Conservation (phyloP, 2,329 filamentous ascomycete species). For the Pestalotiopsis sp. region DNA sequence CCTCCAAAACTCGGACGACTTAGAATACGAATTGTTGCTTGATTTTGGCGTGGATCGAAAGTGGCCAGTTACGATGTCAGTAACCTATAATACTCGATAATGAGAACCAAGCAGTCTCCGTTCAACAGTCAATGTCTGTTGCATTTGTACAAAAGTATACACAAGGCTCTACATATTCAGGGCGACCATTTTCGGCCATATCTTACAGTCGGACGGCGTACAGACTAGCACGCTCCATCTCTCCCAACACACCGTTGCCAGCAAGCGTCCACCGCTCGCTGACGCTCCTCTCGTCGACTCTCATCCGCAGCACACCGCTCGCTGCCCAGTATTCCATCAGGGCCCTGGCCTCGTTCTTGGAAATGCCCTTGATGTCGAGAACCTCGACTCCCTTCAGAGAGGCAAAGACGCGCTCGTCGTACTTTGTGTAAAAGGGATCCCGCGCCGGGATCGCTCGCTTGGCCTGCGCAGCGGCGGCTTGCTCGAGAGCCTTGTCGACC, state of each 20-base stretch:
- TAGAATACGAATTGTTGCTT: too few species aligned
- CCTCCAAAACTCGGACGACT: too few species aligned
- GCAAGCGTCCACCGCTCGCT: conserved; percentile 82
- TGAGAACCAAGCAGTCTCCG: background rate
- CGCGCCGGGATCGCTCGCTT: conserved; percentile 34
- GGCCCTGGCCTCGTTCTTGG: conserved; percentile 70
- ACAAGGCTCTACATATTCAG: background rate
- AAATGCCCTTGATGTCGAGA: conserved; percentile 65
- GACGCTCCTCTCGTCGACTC: conserved; percentile 70
- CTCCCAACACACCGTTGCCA: conserved; percentile 76
- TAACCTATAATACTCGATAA: too few species aligned
- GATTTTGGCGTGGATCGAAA: too few species aligned
- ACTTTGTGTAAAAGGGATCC: conserved; percentile 56
- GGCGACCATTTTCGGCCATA: background rate
- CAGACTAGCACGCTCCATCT: conserved; percentile 72
- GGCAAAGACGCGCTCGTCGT: conserved; percentile 57
- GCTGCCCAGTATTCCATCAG: conserved; percentile 93
- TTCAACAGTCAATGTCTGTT: background rate
- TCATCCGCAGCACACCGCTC: conserved; percentile 74
- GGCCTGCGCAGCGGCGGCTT: conserved; percentile 46
- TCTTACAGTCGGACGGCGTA: conserved; percentile 18
- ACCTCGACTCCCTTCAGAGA: conserved; percentile 51
- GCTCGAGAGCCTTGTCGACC: conserved; percentile 66
- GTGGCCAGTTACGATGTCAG: too few species aligned
- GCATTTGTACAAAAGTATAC: conserved; percentile 1